Evolutionary conservation across 805 yeast genomes (phyloP).

Genomic region (Hanseniaspora occidentalis): DNA sequence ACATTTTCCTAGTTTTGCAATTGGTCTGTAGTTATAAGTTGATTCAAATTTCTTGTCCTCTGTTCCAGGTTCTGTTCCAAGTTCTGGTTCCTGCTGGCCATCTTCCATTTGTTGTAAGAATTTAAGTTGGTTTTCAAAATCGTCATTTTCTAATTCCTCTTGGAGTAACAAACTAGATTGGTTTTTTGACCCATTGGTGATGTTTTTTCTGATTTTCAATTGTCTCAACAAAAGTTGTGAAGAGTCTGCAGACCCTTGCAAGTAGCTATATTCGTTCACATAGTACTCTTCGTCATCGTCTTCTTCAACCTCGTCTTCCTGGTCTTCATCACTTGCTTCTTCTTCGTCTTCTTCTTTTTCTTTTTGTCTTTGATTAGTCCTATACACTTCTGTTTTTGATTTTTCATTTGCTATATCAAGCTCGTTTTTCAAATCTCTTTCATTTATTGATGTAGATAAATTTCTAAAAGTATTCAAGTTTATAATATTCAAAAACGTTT

Average conservation of each 20-base stretch:
- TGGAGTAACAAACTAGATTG: no score
- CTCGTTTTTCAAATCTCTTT: no score
- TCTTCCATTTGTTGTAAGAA: background rate
- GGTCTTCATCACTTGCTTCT: background rate
- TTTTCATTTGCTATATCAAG: no score
- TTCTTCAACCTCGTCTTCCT: background rate
- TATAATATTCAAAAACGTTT: conserved; percentile 4
- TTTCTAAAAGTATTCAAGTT: background rate
- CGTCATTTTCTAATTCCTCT: no score
- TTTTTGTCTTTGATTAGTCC: no score
- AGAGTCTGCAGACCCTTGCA: background rate
- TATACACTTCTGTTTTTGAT: no score
- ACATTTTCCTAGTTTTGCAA: no score
- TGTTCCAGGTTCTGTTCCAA: no score
- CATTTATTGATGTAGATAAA: background rate
- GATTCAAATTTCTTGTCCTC: no score
- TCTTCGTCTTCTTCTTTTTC: background rate
- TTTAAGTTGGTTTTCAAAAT: no score
- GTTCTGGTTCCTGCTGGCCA: no score
- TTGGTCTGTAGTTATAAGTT: no score
- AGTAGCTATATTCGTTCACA: background rate
- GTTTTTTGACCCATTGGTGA: background rate
- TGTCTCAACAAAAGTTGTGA: background rate
- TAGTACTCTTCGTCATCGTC: background rate
- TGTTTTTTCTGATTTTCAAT: background rate